These are phyloP conservation scores for Ceriops zippeliana DNA, from an alignment of 345 rosid genomes.

Conservation along the genomic window DNA sequence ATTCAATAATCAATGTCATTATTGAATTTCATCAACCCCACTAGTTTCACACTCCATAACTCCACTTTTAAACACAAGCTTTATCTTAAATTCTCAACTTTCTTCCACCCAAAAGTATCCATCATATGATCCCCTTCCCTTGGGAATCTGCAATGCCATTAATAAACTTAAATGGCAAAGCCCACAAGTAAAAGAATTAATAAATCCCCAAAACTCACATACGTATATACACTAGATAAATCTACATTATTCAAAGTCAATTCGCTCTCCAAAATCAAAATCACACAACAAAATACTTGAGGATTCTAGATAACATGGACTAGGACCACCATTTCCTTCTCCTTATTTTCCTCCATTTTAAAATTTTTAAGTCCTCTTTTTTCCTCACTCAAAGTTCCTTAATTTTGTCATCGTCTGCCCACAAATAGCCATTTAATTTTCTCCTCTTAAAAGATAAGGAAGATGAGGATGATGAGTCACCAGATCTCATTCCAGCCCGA, in stretches of 20 bases:
- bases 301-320: constrained; percentile 34
- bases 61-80: constrained; percentile 23
- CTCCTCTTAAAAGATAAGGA: constrained; percentile 62
- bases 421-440: constrained; percentile 54
- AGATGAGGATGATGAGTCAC: constrained; percentile 55
- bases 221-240: constrained; percentile 22
- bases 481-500: constrained; percentile 53
- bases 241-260: constrained; percentile 41
- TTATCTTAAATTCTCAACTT: constrained; percentile 21
- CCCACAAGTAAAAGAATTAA: constrained; percentile 45
- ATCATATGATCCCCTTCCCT: constrained; percentile 45
- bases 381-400: constrained; percentile 44
- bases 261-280: constrained; percentile 36
- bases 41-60: constrained; percentile 26
- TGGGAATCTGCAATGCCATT: constrained; percentile 87
- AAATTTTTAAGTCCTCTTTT: neutral
- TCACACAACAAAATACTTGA: constrained; percentile 40
- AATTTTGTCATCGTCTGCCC: constrained; percentile 61
- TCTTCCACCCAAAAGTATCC: constrained; percentile 25
- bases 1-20: constrained; percentile 37
- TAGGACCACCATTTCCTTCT: constrained; percentile 25
- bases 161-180: constrained; percentile 39
- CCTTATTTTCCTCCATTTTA: neutral
- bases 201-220: constrained; percentile 36
- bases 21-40: constrained; percentile 40